Evolutionary conservation across 768 basidiomycete species (phyloP).

Genomic region (Hebeloma cylindrosporum): DNA sequence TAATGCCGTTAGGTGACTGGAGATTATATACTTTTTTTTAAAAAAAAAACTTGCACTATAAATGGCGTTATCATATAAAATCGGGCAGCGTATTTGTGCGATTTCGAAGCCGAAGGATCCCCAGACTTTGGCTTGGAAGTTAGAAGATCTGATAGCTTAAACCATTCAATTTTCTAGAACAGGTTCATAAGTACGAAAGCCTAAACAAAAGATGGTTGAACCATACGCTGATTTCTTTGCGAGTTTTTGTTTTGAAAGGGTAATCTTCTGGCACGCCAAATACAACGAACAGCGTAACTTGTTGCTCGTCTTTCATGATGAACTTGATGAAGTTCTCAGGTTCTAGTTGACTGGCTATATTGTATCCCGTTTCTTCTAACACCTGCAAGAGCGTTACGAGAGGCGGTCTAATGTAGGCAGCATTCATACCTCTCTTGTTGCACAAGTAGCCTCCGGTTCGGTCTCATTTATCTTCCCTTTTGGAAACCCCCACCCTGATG

Average conservation of each 20-base stretch:
- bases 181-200: conserved; percentile 17
- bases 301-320: conserved; percentile 88
- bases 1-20: conserved; percentile 65
- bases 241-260: conserved; percentile 87
- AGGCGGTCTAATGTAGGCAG: conserved; percentile 1
- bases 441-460: conserved; percentile 82
- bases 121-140: too few species aligned
- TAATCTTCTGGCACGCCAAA: conserved; percentile 86
- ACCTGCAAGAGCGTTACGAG: conserved; percentile 54
- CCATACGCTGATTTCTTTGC: conserved; percentile 96
- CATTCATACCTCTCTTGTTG: conserved; percentile 79
- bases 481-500: conserved; percentile 98
- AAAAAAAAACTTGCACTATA: conserved; percentile 59
- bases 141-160: conserved; percentile 82
- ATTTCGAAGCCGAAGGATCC: too few species aligned
- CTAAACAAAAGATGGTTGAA: conserved; percentile 1
- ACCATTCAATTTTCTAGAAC: conserved; percentile 93
- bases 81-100: conserved; percentile 63
- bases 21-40: conserved; percentile 8
- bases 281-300: conserved; percentile 88
- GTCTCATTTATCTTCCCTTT: conserved; percentile 99
- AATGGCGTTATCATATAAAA: conserved; percentile 97
- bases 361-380: conserved; percentile 95
- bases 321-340: conserved; percentile 75
- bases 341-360: conserved; percentile 67